Evolutionary conservation across 306 rosid genomes (phyloP).

Genomic region (apple (Malus domestica)): ASM211411v1 NC_041789.1:14727501-14728000

Average conservation of each 20-base stretch:
- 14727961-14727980: slow-evolving; percentile 91
- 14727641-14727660: not conserved
- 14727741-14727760: slow-evolving; percentile 9
- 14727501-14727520: not conserved
- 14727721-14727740: slow-evolving; percentile 29
- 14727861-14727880: slow-evolving; percentile 48
- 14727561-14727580: not conserved
- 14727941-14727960: slow-evolving; percentile 83
- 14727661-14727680: slow-evolving; percentile 11
- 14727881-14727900: slow-evolving; percentile 59
- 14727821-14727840: slow-evolving; percentile 16
- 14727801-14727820: slow-evolving; percentile 24
- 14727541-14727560: not conserved
- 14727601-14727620: not conserved
- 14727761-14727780: slow-evolving; percentile 22
- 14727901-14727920: slow-evolving; percentile 82
- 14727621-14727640: not conserved
- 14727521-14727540: not conserved
- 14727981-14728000: slow-evolving; percentile 90
- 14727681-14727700: slow-evolving; percentile 44
- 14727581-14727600: not conserved
- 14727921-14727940: slow-evolving; percentile 78
- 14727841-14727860: slow-evolving; percentile 32
- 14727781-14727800: slow-evolving; percentile 26
- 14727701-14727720: slow-evolving; percentile 39